Evolutionary conservation across 2,329 filamentous ascomycete genomes (phyloP).

Genomic region (Ophiostoma sp.): DNA sequence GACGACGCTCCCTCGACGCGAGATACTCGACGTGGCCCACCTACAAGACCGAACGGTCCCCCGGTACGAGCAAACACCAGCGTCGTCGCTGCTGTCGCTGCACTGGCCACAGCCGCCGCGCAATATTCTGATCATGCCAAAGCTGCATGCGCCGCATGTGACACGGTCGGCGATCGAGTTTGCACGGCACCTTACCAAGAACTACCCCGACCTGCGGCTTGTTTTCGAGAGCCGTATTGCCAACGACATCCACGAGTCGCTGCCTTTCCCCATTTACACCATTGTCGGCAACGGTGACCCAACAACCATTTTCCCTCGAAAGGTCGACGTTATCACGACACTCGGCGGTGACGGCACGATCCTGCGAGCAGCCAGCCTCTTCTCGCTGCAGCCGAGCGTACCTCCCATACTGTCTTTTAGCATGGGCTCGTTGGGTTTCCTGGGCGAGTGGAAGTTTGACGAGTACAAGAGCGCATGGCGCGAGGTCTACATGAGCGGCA

Average conservation of each 20-base stretch:
- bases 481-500: slow-evolving; percentile 83
- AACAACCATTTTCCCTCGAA: slow-evolving; percentile 62
- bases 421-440: slow-evolving; percentile 92
- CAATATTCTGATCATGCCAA: slow-evolving; percentile 60
- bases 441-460: slow-evolving; percentile 94
- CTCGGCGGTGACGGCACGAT: slow-evolving; percentile 94
- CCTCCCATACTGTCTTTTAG: slow-evolving; percentile 93
- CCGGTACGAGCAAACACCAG: slow-evolving; percentile 60
- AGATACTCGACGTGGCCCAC: slow-evolving; percentile 52
- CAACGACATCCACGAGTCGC: slow-evolving; percentile 64
- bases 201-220: slow-evolving; percentile 78
- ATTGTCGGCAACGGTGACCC: slow-evolving; percentile 46
- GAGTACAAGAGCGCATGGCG: slow-evolving; percentile 91
- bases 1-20: slow-evolving; percentile 44
- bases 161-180: slow-evolving; percentile 55
- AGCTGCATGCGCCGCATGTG: slow-evolving; percentile 57
- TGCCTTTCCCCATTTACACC: slow-evolving; percentile 74
- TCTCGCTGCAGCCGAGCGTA: slow-evolving; percentile 76
- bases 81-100: slow-evolving; percentile 56
- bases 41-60: slow-evolving; percentile 61
- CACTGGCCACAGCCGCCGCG: slow-evolving; percentile 56
- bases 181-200: slow-evolving; percentile 70
- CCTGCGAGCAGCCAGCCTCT: slow-evolving; percentile 79
- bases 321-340: slow-evolving; percentile 85
- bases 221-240: slow-evolving; percentile 81